Evolutionary conservation across 2,329 filamentous ascomycete genomes (phyloP), one percentile per base, ranked within the genome.

Genomic region (Setomelanomma holmii): DNA sequence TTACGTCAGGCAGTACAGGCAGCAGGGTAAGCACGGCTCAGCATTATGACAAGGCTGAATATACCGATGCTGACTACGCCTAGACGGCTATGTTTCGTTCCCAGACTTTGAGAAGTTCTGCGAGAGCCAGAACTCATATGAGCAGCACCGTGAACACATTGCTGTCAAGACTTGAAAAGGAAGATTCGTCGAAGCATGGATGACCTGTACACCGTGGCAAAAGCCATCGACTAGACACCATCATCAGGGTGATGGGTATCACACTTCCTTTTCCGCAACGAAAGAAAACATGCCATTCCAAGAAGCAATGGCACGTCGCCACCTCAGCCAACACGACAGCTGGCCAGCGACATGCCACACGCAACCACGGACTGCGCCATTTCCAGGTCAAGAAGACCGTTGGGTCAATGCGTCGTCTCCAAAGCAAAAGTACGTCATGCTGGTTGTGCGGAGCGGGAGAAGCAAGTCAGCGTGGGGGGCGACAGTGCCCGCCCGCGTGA

Each of bases 61-160:
- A 39, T 35, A 1, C 17, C 17, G 27, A 53, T 14, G 56, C 66
- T 73, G 49, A 74, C 61, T 40, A 34, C 1, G 11, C 45, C 24
- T 45, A 64, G 82, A 79, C 49, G 83, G 84, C 56, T 90, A 90
- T 74, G 86, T 89, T 67, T 89, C 87, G 77, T 90, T 90, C 69
- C 88, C 88, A 14, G 88, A 84, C 71, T 90, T 89, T 72, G 88
- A 90, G 65, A 82, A 85, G 54, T 89, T 81, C 60, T 76, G 86
- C 79, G 56, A 72, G 27, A n/a, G n/a, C n/a, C 62, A 66, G 39
- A 65, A 66, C 45, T 57, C 62, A 17, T 73, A 74, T 53, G 67
- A 66, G 8, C 67, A 71, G 47, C 62, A 60, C 35, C 62, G 56
- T 17, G 65, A 70, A 40, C 64, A 68, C 41, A 61, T 61, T 21